Base-by-base conservation (phyloP, 805 yeast genomes). In the Candida stauntonica region DNA sequence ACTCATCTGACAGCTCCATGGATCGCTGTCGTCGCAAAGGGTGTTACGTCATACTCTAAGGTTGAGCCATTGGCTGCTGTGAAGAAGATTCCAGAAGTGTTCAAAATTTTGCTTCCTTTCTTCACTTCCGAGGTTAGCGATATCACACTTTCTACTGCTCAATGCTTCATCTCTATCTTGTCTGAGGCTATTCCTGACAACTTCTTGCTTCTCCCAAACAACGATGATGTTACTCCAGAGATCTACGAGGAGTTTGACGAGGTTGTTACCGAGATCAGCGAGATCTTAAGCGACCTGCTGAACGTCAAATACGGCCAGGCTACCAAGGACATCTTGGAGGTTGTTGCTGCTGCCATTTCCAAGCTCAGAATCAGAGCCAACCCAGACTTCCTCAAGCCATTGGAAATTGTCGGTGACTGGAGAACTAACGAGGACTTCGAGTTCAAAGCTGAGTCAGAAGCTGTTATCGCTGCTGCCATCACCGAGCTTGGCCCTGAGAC, bases 21-120 rank as follows among this genome's bases (percentile, higher is more conserved):
- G 99, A 72, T 88, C 29, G 96, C 97, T 2, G 95, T 89, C 16
- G 75, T 91, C 31, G 93, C 96, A 7, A 88, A 87, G 54, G 95
- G 91, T 33, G 65, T 75, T 33, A 62, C 72, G 3, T 66, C 82
- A 0, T 78, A 74, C 47, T 62, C 83, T 5, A 60, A 59, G n/a
- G 63, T 73, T 30, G 73, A 76, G 40, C 71, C 79, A 5, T 48
- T 64, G 14, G 62, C 67, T 29, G 78, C 85, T 38, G 57, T 88
- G 24, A 49, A 61, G 21, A 76, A 74, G 47, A 55, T 85, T 7
- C 82, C 87, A 8, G 63, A 64, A 17, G 60, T 77, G n/a, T 71
- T 81, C 50, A 61, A 73, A 17, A 63, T 71, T 4, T 74, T 89
- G 34, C 62, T 79, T 3, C 67, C 63, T n/a, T 93, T 80, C 58